Conservation (phyloP, 139 green algal genomes). For the Bryopsis sp. region DNA sequence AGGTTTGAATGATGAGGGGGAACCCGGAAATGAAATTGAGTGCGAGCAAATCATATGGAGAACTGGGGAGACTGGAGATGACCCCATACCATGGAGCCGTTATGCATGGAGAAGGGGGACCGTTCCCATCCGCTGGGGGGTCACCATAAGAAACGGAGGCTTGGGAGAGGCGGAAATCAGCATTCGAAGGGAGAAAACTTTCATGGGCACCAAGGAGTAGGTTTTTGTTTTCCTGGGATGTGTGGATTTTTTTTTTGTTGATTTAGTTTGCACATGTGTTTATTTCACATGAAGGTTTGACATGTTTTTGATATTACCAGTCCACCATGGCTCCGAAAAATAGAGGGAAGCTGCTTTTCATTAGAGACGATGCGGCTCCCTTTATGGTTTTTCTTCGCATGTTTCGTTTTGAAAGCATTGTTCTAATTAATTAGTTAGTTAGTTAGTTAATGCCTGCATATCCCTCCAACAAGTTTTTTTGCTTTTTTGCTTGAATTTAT, state of each 20-base stretch:
- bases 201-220: conserved; percentile 58
- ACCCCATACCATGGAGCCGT: conserved; percentile 45
- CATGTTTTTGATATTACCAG: too few species aligned
- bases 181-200: conserved; percentile 65
- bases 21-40: conserved; percentile 96
- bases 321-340: conserved; percentile 3
- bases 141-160: conserved; percentile 53
- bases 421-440: too few species aligned
- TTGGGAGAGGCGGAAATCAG: conserved; percentile 85
- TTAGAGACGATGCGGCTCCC: too few species aligned
- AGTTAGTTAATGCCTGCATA: too few species aligned
- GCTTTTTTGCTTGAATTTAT: too few species aligned
- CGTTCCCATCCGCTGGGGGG: conserved; percentile 69
- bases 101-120: conserved; percentile 78
- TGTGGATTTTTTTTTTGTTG: too few species aligned
- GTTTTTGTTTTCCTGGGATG: background rate
- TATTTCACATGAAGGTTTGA: too few species aligned
- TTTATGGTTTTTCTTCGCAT: too few species aligned
- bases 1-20: conserved; percentile 79
- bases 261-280: too few species aligned
- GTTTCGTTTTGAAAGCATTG: too few species aligned
- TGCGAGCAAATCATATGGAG: conserved; percentile 85
- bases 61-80: background rate
- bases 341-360: conserved; percentile 7
- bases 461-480: too few species aligned